phyloP scores from a whole-genome alignment of 257 asterid genomes.

The Capsicum pubescens region DNA sequence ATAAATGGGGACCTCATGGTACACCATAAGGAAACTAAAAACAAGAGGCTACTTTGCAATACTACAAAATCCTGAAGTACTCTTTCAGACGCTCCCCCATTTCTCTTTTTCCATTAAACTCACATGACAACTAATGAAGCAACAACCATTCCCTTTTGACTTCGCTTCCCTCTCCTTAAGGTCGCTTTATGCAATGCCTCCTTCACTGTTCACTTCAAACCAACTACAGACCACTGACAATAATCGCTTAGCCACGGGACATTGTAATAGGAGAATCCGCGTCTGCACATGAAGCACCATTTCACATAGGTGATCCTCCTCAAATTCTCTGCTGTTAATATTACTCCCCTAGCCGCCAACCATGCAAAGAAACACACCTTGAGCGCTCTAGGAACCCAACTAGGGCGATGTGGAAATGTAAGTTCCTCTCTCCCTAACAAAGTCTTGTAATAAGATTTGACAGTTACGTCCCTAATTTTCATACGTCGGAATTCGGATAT shows the following conservation, averaged over 20 bases:
- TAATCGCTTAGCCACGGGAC: neutral
- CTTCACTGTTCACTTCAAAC: neutral
- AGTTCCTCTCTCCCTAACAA: neutral
- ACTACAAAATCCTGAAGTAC: neutral
- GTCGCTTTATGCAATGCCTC: neutral
- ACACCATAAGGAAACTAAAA: neutral
- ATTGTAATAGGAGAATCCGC: neutral
- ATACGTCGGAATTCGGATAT: neutral
- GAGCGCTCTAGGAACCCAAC: neutral
- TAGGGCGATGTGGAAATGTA: neutral
- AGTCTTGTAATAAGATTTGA: neutral
- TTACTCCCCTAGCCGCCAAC: neutral
- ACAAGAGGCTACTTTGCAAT: conserved; percentile 8
- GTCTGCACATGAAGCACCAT: neutral
- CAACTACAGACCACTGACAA: neutral
- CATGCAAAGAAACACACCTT: conserved; percentile 1
- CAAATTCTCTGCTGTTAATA: neutral
- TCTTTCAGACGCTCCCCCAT: neutral
- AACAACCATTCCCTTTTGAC: neutral
- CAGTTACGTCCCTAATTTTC: neutral
- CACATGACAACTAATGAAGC: conserved; percentile 13
- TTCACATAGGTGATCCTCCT: neutral
- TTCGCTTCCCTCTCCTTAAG: neutral
- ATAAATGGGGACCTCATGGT: neutral
- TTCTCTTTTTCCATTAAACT: neutral